Conservation (phyloP, 2,329 filamentous ascomycete genomes). For the Geosmithia morbida region DNA sequence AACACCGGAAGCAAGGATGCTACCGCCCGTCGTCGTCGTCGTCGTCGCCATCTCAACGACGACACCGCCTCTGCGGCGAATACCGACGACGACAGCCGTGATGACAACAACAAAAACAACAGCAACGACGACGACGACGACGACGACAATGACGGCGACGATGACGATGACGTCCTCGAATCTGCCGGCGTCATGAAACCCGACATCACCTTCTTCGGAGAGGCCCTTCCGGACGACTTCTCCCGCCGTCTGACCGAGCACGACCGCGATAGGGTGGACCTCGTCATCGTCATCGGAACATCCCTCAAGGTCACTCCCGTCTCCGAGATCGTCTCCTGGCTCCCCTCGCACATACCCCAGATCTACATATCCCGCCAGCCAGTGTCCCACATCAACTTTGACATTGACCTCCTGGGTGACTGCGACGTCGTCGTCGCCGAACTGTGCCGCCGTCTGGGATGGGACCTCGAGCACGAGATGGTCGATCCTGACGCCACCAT, state of each 20-base stretch:
- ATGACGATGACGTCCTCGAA: constrained; percentile 33
- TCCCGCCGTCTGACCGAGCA: constrained; percentile 65
- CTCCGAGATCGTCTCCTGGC: constrained; percentile 71
- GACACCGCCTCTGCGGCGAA: not conserved
- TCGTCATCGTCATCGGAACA: constrained; percentile 92
- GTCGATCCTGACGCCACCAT: constrained; percentile 52
- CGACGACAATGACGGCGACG: constrained; percentile 22
- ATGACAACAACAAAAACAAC: too few species aligned
- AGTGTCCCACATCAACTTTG: constrained; percentile 82
- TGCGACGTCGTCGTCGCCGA: constrained; percentile 85
- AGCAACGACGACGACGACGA: too few species aligned
- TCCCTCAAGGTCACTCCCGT: constrained; percentile 93
- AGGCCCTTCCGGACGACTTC: constrained; percentile 71
- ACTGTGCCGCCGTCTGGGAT: constrained; percentile 67
- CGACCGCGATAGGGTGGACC: constrained; percentile 67
- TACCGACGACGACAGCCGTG: too few species aligned
- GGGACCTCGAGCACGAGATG: constrained; percentile 74
- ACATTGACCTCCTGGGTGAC: constrained; percentile 90
- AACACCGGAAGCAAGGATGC: constrained; percentile 24
- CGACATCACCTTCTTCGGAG: constrained; percentile 95
- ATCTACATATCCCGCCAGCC: constrained; percentile 81
- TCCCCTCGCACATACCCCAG: constrained; percentile 71
- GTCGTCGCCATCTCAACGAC: not conserved
- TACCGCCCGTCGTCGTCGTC: too few species aligned
- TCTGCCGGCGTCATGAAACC: constrained; percentile 80